These are phyloP conservation scores for Debaryomyces prosopidis DNA, from an alignment of 805 yeast genomes.

Conservation along the genomic window DNA sequence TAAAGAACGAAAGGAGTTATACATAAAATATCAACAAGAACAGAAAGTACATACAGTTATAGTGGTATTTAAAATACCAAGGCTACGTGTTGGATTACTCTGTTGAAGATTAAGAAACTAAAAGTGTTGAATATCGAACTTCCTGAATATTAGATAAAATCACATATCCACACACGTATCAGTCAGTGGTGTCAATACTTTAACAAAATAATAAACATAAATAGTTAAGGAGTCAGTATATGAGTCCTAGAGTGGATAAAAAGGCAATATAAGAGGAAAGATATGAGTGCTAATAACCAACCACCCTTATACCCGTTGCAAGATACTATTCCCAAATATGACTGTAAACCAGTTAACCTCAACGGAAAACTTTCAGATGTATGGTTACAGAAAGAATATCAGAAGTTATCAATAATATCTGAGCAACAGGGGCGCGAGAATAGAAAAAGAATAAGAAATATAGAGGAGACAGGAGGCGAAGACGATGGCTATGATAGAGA, in stretches of 20 bases:
- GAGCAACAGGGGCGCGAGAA: conserved; percentile 21
- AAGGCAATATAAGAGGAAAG: no score
- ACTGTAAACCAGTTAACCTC: conserved; percentile 31
- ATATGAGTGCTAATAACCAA: conserved; percentile 11
- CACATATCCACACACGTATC: no score
- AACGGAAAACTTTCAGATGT: conserved; percentile 29
- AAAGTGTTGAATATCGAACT: no score
- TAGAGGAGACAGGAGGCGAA: conserved; percentile 13
- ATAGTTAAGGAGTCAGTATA: no score
- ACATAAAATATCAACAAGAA: neutral
- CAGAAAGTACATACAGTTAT: neutral
- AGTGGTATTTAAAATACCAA: no score
- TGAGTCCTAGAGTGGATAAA: no score
- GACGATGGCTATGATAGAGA: conserved; percentile 12
- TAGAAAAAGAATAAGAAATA: conserved; percentile 23
- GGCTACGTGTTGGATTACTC: no score
- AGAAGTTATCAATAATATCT: conserved; percentile 21
- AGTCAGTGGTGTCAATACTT: neutral
- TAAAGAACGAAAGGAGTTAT: neutral
- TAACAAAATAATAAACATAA: neutral
- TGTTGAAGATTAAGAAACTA: no score
- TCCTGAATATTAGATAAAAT: no score
- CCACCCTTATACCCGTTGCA: conserved; percentile 38
- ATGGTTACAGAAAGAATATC: conserved; percentile 31
- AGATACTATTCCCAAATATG: conserved; percentile 27